Evolutionary conservation across 2,329 filamentous ascomycete genomes (phyloP).

Genomic region (Fusarium luffae): DNA sequence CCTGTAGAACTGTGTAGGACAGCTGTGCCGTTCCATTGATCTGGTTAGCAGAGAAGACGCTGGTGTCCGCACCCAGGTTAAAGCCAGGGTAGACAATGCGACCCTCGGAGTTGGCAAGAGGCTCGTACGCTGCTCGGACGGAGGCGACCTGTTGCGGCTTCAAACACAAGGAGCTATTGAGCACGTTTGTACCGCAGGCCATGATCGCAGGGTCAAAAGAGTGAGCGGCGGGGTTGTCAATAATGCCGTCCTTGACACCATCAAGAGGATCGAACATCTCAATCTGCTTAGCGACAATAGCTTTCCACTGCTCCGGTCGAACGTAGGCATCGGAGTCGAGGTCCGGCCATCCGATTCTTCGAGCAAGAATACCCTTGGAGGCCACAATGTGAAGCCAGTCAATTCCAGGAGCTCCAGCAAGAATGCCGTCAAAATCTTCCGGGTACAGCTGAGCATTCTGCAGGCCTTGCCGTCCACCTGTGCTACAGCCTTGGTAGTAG

Average conservation of each 20-base stretch:
- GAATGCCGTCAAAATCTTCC: constrained; percentile 8
- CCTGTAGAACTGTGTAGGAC: constrained; percentile 8
- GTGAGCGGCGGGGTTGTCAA: constrained; percentile 6
- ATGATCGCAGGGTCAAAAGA: not conserved
- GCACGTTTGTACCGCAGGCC: not conserved
- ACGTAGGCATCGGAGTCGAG: not conserved
- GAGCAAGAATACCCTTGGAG: constrained; percentile 8
- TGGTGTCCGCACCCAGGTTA: not conserved
- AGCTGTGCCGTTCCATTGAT: constrained; percentile 3
- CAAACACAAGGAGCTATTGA: not conserved
- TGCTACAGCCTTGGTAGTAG: constrained; percentile 15
- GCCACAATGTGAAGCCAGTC: constrained; percentile 19
- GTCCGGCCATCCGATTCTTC: not conserved
- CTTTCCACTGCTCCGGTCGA: constrained; percentile 12
- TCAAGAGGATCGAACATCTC: constrained; percentile 12
- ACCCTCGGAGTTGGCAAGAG: not conserved
- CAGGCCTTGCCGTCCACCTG: constrained; percentile 1
- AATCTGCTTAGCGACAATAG: constrained; percentile 3
- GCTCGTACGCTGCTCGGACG: constrained; percentile 10
- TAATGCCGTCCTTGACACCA: constrained; percentile 5
- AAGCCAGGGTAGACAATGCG: constrained; percentile 6
- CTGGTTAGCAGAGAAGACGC: constrained; percentile 14
- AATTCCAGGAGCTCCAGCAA: constrained; percentile 4
- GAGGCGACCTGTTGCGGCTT: not conserved
- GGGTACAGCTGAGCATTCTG: constrained; percentile 17